Conservation (phyloP, 2,329 filamentous ascomycete species). For the Scedosporium dehoogii region DNA sequence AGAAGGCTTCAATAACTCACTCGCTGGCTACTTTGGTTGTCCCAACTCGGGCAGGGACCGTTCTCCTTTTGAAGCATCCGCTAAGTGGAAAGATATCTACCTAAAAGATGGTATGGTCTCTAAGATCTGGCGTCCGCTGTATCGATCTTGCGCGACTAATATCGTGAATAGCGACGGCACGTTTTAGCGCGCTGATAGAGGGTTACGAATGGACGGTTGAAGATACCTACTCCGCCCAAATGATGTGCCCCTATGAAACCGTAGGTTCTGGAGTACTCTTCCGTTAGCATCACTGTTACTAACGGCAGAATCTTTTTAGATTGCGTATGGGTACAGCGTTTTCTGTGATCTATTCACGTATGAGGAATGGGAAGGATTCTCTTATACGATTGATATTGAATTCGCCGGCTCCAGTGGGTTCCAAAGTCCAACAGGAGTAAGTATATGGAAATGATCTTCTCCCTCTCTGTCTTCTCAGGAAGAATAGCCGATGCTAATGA, state of each 20-base stretch:
- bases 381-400: constrained; percentile 58
- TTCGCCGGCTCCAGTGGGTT: constrained; percentile 55
- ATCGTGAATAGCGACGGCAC: constrained; percentile 38
- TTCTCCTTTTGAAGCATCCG: constrained; percentile 42
- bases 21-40: constrained; percentile 58
- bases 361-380: constrained; percentile 62
- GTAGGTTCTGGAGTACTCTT: constrained; percentile 17
- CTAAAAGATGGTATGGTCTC: constrained; percentile 42
- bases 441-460: constrained; percentile 12
- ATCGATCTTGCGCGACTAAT: background rate
- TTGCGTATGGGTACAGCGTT: constrained; percentile 63
- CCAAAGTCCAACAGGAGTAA: constrained; percentile 50
- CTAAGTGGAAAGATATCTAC: constrained; percentile 54
- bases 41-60: constrained; percentile 46
- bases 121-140: too few species aligned
- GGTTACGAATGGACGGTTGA: constrained; percentile 53
- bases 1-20: constrained; percentile 56
- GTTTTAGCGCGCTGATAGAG: constrained; percentile 45
- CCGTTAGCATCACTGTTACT: background rate
- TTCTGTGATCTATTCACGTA: constrained; percentile 70
- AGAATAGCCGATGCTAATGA: background rate
- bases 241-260: constrained; percentile 68
- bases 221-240: constrained; percentile 59
- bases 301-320: constrained; percentile 17
- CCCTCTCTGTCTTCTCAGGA: background rate